A percentile compares a stretch with the other conserved stretches of the same genome.
These are phyloP conservation scores for Hirschfeldia incana DNA, from an alignment of 345 rosid species.

Conservation along the genomic window DNA sequence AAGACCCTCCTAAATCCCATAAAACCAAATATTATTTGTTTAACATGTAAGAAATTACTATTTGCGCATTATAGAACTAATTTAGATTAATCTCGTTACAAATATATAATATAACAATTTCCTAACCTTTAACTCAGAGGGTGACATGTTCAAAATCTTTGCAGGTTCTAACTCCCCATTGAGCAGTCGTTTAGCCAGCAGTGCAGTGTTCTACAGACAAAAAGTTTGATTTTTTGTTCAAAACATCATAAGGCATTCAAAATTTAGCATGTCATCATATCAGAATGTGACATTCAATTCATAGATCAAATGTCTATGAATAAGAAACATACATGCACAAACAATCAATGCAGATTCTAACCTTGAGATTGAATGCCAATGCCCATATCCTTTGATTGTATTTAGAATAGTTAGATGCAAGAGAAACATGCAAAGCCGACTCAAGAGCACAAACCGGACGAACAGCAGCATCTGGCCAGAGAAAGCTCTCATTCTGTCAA, in stretches of 20 bases:
- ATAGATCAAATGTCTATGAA: neutral
- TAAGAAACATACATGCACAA: constrained; percentile 15
- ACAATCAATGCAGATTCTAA: constrained; percentile 33
- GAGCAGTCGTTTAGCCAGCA: constrained; percentile 74
- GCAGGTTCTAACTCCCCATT: constrained; percentile 80
- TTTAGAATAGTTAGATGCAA: constrained; percentile 74
- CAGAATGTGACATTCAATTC: constrained; percentile 12
- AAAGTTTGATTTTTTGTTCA: neutral
- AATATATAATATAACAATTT: neutral
- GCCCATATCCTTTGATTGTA: constrained; percentile 89
- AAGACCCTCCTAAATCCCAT: neutral
- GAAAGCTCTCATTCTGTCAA: constrained; percentile 41
- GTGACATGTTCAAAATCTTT: constrained; percentile 84
- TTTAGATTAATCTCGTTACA: neutral
- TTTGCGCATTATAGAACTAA: neutral
- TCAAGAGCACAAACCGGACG: constrained; percentile 76
- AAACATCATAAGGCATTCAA: neutral
- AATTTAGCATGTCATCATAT: neutral
- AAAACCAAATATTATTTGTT: neutral
- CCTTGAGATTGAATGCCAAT: constrained; percentile 87
- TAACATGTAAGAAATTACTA: neutral
- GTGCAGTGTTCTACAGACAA: constrained; percentile 48
- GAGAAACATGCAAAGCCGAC: constrained; percentile 70
- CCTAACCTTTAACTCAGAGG: constrained; percentile 79
- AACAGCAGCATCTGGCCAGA: constrained; percentile 23